phyloP scores from a whole-genome alignment of 257 asterid genomes.

The Paraleonurus japonicus region DNA sequence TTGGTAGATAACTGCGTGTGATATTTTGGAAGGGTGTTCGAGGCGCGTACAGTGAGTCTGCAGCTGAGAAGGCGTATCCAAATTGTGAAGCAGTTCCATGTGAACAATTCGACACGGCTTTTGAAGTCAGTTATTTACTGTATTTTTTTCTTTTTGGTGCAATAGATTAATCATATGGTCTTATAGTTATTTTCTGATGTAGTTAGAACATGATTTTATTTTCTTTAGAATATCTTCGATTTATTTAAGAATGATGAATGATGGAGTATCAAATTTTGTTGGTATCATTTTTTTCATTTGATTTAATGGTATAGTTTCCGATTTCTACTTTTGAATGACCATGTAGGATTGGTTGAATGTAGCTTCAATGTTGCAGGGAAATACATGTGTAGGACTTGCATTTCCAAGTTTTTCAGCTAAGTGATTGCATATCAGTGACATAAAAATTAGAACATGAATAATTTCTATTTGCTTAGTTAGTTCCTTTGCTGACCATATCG shows the following conservation, averaged over 20 bases:
- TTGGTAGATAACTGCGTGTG: background rate
- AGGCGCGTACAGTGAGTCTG: conserved; percentile 96
- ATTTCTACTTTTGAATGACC: background rate
- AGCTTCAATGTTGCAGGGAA: background rate
- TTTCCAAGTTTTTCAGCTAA: background rate
- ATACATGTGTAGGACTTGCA: background rate
- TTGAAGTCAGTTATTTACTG: conserved; percentile 55
- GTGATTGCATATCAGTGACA: background rate
- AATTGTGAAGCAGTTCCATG: conserved; percentile 98
- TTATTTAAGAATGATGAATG: conserved; percentile 4
- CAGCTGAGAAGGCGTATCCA: conserved; percentile 96
- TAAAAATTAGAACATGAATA: background rate
- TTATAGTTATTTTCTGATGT: background rate
- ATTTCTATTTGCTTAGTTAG: background rate
- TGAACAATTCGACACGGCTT: conserved; percentile 94
- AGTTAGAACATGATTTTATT: background rate
- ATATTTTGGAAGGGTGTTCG: conserved; percentile 65
- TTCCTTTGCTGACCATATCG: background rate
- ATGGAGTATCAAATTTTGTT: background rate
- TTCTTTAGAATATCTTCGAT: background rate
- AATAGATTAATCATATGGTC: background rate
- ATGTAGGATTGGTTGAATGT: conserved; percentile 2
- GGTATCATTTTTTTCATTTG: background rate
- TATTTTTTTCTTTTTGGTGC: background rate
- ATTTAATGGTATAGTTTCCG: background rate